Evolutionary conservation across 108 stramenopile species (phyloP).

Genomic region (Discostella stelligeroides): DNA sequence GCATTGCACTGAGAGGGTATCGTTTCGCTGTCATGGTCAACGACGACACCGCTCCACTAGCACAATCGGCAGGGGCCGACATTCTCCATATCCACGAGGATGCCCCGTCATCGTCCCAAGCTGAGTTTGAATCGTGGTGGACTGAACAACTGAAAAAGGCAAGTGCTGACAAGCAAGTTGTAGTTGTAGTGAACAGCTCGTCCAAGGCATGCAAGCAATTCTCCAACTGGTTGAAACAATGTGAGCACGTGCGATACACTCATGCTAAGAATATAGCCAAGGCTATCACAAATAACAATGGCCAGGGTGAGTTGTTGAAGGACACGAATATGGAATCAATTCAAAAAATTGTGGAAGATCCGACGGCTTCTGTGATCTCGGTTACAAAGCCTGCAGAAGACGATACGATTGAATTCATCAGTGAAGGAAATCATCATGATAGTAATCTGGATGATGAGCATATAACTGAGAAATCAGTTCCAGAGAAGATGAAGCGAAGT

Average conservation of each 20-base stretch:
- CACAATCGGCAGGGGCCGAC: constrained; percentile 45
- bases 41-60: constrained; percentile 46
- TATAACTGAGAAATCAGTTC: not conserved
- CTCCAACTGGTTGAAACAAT: constrained; percentile 16
- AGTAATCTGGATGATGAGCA: not conserved
- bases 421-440: not conserved
- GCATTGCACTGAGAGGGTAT: constrained; percentile 40
- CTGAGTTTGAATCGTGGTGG: constrained; percentile 47
- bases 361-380: not conserved
- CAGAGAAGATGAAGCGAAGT: constrained; percentile 5
- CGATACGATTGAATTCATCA: not conserved
- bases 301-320: constrained; percentile 34
- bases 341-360: constrained; percentile 17
- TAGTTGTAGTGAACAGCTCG: constrained; percentile 39
- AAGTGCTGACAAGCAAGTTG: constrained; percentile 20
- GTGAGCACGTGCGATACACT: constrained; percentile 30
- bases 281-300: constrained; percentile 46
- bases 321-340: constrained; percentile 32
- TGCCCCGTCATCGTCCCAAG: constrained; percentile 13
- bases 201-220: constrained; percentile 24
- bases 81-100: constrained; percentile 25
- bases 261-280: constrained; percentile 53
- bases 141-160: constrained; percentile 13
- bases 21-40: constrained; percentile 38
- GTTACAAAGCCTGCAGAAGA: constrained; percentile 1